A percentile compares a stretch with the other conserved stretches of the same genome.
phyloP scores from a whole-genome alignment of 495 filamentous ascomycete species.

The Hypomontagnella monticulosa region DNA sequence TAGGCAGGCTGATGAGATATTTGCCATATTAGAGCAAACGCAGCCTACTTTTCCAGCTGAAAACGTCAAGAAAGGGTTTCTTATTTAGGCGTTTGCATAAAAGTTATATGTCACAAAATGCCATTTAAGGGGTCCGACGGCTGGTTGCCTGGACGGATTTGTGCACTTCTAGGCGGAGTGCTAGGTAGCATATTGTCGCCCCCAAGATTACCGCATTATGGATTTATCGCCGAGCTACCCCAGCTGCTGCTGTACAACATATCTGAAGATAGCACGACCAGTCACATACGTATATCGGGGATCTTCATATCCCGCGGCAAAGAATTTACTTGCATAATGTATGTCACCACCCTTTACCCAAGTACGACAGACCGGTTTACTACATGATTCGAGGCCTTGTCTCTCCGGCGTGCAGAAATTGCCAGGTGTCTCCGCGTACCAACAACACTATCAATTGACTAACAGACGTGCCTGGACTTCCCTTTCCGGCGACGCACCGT shows the following conservation, averaged over 20 bases:
- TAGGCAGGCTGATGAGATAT: no score
- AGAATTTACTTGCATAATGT: slow-evolving; percentile 15
- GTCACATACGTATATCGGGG: slow-evolving; percentile 15
- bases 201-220: slow-evolving; percentile 4
- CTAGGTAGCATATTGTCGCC: not conserved
- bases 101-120: slow-evolving; percentile 7
- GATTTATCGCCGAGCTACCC: slow-evolving; percentile 8
- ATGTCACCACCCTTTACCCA: slow-evolving; percentile 20
- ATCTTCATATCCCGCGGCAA: slow-evolving; percentile 3
- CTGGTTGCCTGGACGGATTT: slow-evolving; percentile 8
- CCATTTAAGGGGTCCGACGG: slow-evolving; percentile 4
- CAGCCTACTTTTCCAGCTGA: not conserved
- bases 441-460: not conserved
- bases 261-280: slow-evolving; percentile 14
- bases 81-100: slow-evolving; percentile 10
- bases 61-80: no score
- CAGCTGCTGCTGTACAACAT: slow-evolving; percentile 4
- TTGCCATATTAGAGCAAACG: not conserved
- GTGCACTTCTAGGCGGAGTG: not conserved
- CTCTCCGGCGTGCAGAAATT: not conserved
- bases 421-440: not conserved
- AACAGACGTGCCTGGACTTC: slow-evolving; percentile 8
- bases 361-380: slow-evolving; percentile 8
- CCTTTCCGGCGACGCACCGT: slow-evolving; percentile 18
- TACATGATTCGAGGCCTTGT: slow-evolving; percentile 35